A percentile compares a stretch with the other conserved stretches of the same genome.
Evolutionary conservation across 2,329 filamentous ascomycete species (phyloP).

Genomic region (Colletotrichum abscissum): DNA sequence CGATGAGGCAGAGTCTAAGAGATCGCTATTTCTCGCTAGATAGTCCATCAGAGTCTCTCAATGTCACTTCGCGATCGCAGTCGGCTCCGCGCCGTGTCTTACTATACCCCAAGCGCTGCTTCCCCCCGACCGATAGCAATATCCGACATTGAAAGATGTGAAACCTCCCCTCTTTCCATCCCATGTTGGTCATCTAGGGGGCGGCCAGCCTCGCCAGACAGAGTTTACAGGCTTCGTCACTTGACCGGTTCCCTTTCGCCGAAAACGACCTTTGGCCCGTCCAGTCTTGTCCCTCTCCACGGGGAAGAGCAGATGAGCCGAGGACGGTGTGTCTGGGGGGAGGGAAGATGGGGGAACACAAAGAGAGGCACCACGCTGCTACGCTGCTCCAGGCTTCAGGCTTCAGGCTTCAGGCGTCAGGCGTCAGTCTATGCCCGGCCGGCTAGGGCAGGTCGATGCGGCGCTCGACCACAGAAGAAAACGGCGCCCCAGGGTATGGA

Average conservation of each 20-base stretch:
- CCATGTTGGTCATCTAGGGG: slow-evolving; percentile 7
- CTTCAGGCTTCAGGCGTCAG: not conserved
- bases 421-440: not conserved
- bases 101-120: too few relatives aligned
- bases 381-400: not conserved
- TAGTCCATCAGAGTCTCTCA: too few relatives aligned
- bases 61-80: slow-evolving; percentile 18
- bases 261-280: slow-evolving; percentile 8
- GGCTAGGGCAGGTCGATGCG: not conserved
- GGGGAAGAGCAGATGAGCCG: not conserved
- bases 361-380: not conserved
- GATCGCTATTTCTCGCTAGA: not conserved
- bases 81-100: slow-evolving; percentile 22
- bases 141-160: slow-evolving; percentile 18
- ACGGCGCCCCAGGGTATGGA: slow-evolving; percentile 2
- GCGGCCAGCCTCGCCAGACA: slow-evolving; percentile 22
- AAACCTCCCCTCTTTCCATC: slow-evolving; percentile 31
- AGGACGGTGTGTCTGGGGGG: not conserved
- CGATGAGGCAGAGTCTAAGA: not conserved
- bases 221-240: slow-evolving; percentile 28
- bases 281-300: not conserved
- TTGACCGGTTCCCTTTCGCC: slow-evolving; percentile 25
- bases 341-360: not conserved
- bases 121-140: slow-evolving; percentile 1
- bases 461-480: not conserved